Evolutionary conservation across 768 basidiomycete species (phyloP).

Genomic region (Phylloporus rhodoxanthus): DNA sequence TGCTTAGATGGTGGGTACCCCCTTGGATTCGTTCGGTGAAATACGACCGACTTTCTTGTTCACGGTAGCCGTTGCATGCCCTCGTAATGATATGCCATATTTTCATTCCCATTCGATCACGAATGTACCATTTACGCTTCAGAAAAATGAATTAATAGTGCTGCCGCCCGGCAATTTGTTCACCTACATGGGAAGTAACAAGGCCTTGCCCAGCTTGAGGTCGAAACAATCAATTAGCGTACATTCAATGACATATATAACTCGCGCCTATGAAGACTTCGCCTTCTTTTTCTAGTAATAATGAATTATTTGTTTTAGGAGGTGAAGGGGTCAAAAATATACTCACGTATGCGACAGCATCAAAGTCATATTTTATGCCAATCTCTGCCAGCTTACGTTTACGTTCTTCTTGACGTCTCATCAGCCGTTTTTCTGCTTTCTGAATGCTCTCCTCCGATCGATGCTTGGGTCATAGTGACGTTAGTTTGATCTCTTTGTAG

Average conservation of each 20-base stretch:
- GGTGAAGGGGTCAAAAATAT: background rate
- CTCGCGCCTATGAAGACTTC: conserved; percentile 17
- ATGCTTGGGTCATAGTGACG: conserved; percentile 36
- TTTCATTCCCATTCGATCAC: background rate
- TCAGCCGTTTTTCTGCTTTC: conserved; percentile 58
- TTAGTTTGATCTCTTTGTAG: conserved; percentile 2
- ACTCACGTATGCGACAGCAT: conserved; percentile 78
- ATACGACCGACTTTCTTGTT: background rate
- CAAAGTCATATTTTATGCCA: conserved; percentile 87
- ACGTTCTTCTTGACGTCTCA: conserved; percentile 70
- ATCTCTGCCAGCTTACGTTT: conserved; percentile 72
- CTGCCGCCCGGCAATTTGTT: background rate
- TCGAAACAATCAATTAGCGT: background rate
- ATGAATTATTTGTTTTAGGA: background rate
- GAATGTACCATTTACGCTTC: background rate
- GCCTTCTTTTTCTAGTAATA: conserved; percentile 33
- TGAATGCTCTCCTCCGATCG: conserved; percentile 68
- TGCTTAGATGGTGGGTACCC: conserved; percentile 4
- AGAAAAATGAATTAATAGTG: background rate
- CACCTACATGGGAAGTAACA: background rate
- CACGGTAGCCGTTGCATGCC: background rate
- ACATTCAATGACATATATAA: background rate
- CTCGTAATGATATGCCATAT: conserved; percentile 6
- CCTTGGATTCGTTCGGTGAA: background rate
- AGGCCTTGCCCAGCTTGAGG: background rate